Base-by-base conservation (phyloP, 2,329 filamentous ascomycete species). In the Ophiostoma perfectum region DNA sequence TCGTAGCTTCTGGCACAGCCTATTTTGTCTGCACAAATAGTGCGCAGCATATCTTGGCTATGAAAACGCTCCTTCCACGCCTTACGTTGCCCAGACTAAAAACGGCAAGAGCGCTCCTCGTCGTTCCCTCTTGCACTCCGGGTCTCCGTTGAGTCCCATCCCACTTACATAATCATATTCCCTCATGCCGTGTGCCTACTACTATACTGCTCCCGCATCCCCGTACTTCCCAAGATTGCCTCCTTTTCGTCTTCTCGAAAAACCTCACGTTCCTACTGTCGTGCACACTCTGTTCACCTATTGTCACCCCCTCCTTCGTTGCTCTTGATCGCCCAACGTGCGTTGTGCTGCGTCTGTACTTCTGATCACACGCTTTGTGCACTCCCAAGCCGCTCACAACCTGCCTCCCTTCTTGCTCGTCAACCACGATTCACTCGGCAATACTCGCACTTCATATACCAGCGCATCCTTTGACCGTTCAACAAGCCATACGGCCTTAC, bases 361-460 rank as follows among this genome's bases (percentile, higher is more conserved):
- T 41, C 7, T 18, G 14, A 62, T 62, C 58, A 62, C 58, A 62
- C 58, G 58, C 58, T 62, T 62, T 39, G 58, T 41, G 58, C 58
- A 62, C 38, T 2, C 12, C 27, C 58, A 62, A 12, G 58, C 49
- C 14, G 11, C n/a, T n/a, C 47, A n/a, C 14, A n/a, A 18, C 6
- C 47, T 7, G 47, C 7, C 14, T 12, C 14, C 49, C 16, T 55
- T n/a, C 5, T 55, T 27, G 52, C 58, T 27, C 58, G 36, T 62
- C 58, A 39, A 8, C 58, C 58, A 14, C 58, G 36, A 62, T 62
- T 41, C 12, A 39, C 36, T 27, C n/a, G 27, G 4, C 49, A 55
- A 8, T 18, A 27, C 49, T 9, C 5, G 49, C 27, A 27, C 5
- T 7, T 55, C 7, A 18, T 55, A 55, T 55, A 27, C 27, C 49